Base-by-base conservation (phyloP, 208 protist genomes). In the Trypanosoma mega region DNA sequence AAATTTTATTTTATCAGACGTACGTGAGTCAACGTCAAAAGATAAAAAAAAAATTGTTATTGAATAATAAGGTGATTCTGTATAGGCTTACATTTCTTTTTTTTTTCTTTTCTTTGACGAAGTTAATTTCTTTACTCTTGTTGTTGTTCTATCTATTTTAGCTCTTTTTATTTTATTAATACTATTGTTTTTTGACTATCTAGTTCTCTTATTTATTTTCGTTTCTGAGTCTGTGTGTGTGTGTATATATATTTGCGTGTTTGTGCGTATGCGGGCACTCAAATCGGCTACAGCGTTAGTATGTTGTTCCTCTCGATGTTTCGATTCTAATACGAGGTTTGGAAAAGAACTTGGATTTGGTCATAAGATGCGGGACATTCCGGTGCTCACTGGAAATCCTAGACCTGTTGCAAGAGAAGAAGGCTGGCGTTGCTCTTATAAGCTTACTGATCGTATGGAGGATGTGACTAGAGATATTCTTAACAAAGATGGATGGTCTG, bases 361-460 rank as follows among this genome's bases (percentile, higher is more conserved):
- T 0, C 80, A 93, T 72, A 88, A 86, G 55, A 90, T 95, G 89
- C 73, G 76, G 14, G 89, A 93, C 39, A 92, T 95, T 52, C 85
- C 89, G 0, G 84, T 95, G 16, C 77, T 95, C 33, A 95, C 89
- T 0, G 89, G 89, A 20, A 92, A 91, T 39, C 85, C 89, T 2
- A 68, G 85, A 11, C 89, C 85, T 5, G 67, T 93, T 14, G 50
- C 84, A 3, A 63, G 74, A n/a, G 82, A 95, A 63, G 89, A 87
- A 45, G 52, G 68, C n/a, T 95, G 89, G 84, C 69, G 68, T 4
- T 95, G 89, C 43, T 58, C 67, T 20, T 95, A 93, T 69, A 91
- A 88, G 45, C 73, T 95, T 26, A 83, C 72, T 20, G 85, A 95
- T n/a, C 74, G 81, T 20, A 95, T 95, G 89, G 85, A 93, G 58